These are phyloP conservation scores for Calonectria pseudoturangicola DNA, from an alignment of 2,329 filamentous ascomycete genomes.

Conservation along the genomic window DNA sequence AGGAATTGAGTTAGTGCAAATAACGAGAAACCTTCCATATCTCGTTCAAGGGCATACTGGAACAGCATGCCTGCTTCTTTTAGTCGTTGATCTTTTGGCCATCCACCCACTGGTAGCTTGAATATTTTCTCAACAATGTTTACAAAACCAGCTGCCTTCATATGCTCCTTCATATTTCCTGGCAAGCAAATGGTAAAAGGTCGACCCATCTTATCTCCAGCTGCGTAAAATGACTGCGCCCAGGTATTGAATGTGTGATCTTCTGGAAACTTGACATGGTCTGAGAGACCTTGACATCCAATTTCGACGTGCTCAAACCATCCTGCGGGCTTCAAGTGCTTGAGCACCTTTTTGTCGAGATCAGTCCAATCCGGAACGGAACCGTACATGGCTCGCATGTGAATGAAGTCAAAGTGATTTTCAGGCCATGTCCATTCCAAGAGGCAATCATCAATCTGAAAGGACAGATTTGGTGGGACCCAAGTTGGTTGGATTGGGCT, in stretches of 20 bases:
- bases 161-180: slow-evolving; percentile 36
- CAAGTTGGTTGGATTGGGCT: slow-evolving; percentile 47
- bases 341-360: slow-evolving; percentile 38
- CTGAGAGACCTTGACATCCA: slow-evolving; percentile 33
- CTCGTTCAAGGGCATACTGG: slow-evolving; percentile 45
- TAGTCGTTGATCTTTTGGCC: slow-evolving; percentile 43
- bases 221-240: slow-evolving; percentile 45
- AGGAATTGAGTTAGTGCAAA: slow-evolving; percentile 45
- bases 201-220: slow-evolving; percentile 42
- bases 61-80: slow-evolving; percentile 48
- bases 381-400: slow-evolving; percentile 45
- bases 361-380: slow-evolving; percentile 43
- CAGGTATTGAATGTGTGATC: slow-evolving; percentile 39
- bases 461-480: slow-evolving; percentile 47
- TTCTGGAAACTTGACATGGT: slow-evolving; percentile 40
- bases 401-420: slow-evolving; percentile 45
- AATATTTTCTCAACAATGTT: slow-evolving; percentile 47
- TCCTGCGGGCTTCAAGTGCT: slow-evolving; percentile 42
- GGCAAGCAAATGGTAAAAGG: slow-evolving; percentile 44
- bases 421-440: slow-evolving; percentile 47
- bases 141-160: slow-evolving; percentile 42
- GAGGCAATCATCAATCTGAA: slow-evolving; percentile 48
- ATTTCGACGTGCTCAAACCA: slow-evolving; percentile 44
- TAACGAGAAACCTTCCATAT: slow-evolving; percentile 44
- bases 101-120: slow-evolving; percentile 46